phyloP scores from a whole-genome alignment of 2,329 filamentous ascomycete genomes.

The Neopestalotiopsis clavispora region DNA sequence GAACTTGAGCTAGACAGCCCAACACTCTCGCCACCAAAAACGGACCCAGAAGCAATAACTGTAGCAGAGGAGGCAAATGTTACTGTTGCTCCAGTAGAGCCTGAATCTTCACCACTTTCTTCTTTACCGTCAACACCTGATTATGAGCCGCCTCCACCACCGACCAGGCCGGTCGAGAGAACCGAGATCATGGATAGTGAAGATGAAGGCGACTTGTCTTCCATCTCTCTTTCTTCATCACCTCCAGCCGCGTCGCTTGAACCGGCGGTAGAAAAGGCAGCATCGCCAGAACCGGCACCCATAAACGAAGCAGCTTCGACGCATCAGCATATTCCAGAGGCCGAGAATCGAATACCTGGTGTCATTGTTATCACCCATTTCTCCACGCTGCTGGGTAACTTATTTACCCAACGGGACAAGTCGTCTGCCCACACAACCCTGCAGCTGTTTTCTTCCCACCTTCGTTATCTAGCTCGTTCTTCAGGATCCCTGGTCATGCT shows the following conservation, averaged over 20 bases:
- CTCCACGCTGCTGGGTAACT: conserved; percentile 52
- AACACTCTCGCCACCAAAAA: neutral
- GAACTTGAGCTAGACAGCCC: conserved; percentile 46
- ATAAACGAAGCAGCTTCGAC: conserved; percentile 11
- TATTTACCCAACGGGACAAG: conserved; percentile 56
- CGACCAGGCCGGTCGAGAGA: conserved; percentile 15
- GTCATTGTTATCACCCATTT: conserved; percentile 62
- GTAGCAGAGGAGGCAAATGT: neutral
- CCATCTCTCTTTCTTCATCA: conserved; percentile 24
- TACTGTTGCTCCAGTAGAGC: neutral
- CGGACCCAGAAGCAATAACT: neutral
- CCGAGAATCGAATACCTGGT: conserved; percentile 36
- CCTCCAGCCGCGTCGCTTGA: neutral
- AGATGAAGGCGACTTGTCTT: conserved; percentile 40
- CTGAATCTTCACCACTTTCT: conserved; percentile 2
- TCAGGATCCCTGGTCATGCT: conserved; percentile 56
- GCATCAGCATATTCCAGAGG: neutral
- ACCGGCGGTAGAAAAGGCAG: conserved; percentile 5
- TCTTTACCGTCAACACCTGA: conserved; percentile 13
- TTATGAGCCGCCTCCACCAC: conserved; percentile 12
- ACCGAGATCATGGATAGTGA: conserved; percentile 45
- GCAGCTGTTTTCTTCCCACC: conserved; percentile 50
- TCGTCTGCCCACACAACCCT: conserved; percentile 52
- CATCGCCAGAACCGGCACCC: conserved; percentile 1
- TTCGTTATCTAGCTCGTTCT: conserved; percentile 50